Percentiles rank a stretch among this genome's conserved stretches.
phyloP scores from a whole-genome alignment of 2,329 filamentous ascomycete species.

The Hypoxylon sp. region DNA sequence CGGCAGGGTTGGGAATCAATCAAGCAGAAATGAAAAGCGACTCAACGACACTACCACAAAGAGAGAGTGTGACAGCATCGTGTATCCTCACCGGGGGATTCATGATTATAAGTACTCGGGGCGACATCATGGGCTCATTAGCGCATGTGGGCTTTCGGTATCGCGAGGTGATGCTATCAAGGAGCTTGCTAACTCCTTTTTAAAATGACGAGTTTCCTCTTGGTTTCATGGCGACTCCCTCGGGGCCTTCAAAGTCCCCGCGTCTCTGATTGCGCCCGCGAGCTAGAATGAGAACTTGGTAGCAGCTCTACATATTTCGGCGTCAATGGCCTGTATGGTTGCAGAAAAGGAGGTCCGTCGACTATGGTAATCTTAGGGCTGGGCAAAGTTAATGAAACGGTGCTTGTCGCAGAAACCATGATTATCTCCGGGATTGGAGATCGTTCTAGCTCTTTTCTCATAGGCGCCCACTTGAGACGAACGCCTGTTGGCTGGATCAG shows the following conservation, averaged over 20 bases:
- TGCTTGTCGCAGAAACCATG: conserved; percentile 37
- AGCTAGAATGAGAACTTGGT: conserved; percentile 8
- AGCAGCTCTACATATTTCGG: conserved; percentile 15
- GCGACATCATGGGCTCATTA: conserved; percentile 20
- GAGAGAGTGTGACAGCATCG: conserved; percentile 12
- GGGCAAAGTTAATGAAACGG: conserved; percentile 43
- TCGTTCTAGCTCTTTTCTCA: conserved; percentile 29
- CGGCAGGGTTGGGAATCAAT: conserved; percentile 34
- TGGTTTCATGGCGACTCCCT: conserved; percentile 47
- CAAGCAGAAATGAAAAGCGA: conserved; percentile 11
- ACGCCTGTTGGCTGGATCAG: conserved; percentile 22
- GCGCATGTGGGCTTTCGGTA: conserved; percentile 16
- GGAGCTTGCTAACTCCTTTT: conserved; percentile 35
- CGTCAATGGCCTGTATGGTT: conserved; percentile 2
- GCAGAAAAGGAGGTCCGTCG: conserved; percentile 15
- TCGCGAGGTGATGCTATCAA: conserved; percentile 21
- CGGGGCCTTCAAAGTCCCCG: conserved; percentile 27
- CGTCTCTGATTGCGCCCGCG: conserved; percentile 25
- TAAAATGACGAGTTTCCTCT: conserved; percentile 47
- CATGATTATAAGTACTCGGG: conserved; percentile 17
- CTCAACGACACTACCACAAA: conserved; percentile 12
- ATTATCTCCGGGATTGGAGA: conserved; percentile 37
- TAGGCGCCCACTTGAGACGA: conserved; percentile 39
- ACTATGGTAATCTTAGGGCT: conserved; percentile 11
- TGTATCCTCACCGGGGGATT: conserved; percentile 2